phyloP scores from a whole-genome alignment of 352 stramenopile species.

The Blastocystis sp. region DNA sequence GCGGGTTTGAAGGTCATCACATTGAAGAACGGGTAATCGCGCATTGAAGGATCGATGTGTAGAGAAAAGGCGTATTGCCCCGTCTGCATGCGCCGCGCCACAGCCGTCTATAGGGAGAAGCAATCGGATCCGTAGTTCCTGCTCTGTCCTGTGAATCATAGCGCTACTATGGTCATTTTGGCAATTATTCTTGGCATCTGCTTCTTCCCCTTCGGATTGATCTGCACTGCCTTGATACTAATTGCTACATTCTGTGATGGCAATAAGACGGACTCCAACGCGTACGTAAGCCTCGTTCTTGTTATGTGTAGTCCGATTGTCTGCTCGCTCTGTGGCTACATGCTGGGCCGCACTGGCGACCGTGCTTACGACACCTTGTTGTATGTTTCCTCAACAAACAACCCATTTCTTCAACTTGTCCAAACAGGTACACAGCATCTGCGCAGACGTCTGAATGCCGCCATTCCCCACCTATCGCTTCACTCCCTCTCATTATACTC shows the following conservation, averaged over 20 bases:
- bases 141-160: too few species aligned
- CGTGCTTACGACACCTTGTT: background rate
- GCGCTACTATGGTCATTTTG: too few species aligned
- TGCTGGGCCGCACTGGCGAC: background rate
- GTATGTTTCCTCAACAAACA: constrained; percentile 10
- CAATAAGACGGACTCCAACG: too few species aligned
- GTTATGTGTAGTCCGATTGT: background rate
- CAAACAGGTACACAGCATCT: constrained; percentile 45
- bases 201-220: background rate
- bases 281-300: background rate
- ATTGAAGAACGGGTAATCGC: too few species aligned
- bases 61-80: too few species aligned
- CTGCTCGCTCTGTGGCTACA: background rate
- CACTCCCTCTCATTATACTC: background rate
- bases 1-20: too few species aligned
- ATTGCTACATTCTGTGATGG: too few species aligned
- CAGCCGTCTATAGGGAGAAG: too few species aligned
- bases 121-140: too few species aligned
- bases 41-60: too few species aligned
- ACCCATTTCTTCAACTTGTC: constrained; percentile 22
- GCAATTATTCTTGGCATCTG: background rate
- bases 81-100: too few species aligned
- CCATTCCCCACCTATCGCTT: constrained; percentile 9
- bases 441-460: constrained; percentile 42
- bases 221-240: background rate